Conservation (phyloP, 2,329 filamentous ascomycete species). For the Elsinoe australis region DNA sequence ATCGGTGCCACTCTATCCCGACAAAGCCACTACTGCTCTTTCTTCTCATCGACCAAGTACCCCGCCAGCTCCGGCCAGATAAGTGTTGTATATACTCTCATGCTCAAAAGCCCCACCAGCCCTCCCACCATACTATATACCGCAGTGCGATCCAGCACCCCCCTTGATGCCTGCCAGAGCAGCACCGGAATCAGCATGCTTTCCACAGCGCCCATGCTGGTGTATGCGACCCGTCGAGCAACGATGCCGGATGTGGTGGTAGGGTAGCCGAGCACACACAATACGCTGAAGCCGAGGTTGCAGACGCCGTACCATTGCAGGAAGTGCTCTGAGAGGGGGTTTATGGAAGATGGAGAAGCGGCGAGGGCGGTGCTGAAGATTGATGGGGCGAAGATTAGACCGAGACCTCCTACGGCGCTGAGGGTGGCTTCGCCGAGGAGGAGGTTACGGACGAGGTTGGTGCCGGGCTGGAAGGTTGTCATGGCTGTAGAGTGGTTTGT, state of each 20-base stretch:
- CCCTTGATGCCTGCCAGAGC: constrained; percentile 19
- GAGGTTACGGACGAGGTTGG: neutral
- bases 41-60: neutral
- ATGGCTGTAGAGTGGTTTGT: neutral
- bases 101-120: neutral
- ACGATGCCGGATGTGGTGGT: neutral
- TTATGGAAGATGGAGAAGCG: neutral
- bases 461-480: constrained; percentile 12
- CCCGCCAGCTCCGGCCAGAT: neutral
- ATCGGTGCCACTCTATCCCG: neutral
- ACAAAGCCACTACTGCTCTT: neutral
- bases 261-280: neutral
- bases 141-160: constrained; percentile 12
- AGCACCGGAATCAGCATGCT: constrained; percentile 19
- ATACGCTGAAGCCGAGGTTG: neutral
- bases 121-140: constrained; percentile 4
- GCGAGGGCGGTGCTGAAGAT: neutral
- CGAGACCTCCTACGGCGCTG: neutral
- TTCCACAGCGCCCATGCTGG: constrained; percentile 16
- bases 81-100: neutral
- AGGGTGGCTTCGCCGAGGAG: neutral
- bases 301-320: constrained; percentile 6
- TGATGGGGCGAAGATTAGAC: constrained; percentile 2
- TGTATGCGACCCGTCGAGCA: neutral
- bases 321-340: neutral